Evolutionary conservation across 2,329 filamentous ascomycete genomes (phyloP), one percentile per base, ranked within the genome.

Genomic region (Nigrospora oryzae): DNA sequence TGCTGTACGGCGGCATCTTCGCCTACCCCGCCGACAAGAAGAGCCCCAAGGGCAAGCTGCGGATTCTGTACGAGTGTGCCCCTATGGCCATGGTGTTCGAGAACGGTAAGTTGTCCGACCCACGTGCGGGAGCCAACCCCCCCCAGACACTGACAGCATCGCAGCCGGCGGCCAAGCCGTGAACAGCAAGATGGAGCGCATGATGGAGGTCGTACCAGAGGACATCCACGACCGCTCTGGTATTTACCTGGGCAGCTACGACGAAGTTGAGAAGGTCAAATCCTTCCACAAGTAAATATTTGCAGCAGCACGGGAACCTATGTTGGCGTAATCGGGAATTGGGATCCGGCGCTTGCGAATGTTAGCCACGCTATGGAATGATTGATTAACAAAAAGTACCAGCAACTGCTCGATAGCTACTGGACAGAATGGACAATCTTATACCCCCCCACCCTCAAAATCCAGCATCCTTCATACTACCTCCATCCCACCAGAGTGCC

Each of bases 51-150:
- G 93, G 93, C 56, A 98, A 98, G 75, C 78, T 98, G 55, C 80
- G 93, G 53, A 98, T 98, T 55, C 66, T 98, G 57, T 98, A 98
- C 69, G 93, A 98, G 73, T 98, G 93, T 63, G 93, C 93, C 13
- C 93, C 93, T 35, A 98, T 98, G 93, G 93, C 93, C 19, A 86
- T 97, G 84, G 80, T 98, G 7, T 97, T 98, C 66, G 93, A 98
- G 70, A 96, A 98, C 69, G 93, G 87, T 91, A 67, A 69, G 83
- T 72, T 7, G 2, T 17, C 3, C 15, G n/a, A 28, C 23, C 23
- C 23, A 28, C 23, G 8, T 10, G 23, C 8, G 5, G 7, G 23
- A 28, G 23, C 5, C 23, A 2, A 16, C 23, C n/a, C n/a, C n/a
- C n/a, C n/a, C 23, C 23, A 28, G 23, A 28, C 8, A 28, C 23